Evolutionary conservation across 805 yeast species (phyloP).

Genomic region (Huiozyma sinensis): DNA sequence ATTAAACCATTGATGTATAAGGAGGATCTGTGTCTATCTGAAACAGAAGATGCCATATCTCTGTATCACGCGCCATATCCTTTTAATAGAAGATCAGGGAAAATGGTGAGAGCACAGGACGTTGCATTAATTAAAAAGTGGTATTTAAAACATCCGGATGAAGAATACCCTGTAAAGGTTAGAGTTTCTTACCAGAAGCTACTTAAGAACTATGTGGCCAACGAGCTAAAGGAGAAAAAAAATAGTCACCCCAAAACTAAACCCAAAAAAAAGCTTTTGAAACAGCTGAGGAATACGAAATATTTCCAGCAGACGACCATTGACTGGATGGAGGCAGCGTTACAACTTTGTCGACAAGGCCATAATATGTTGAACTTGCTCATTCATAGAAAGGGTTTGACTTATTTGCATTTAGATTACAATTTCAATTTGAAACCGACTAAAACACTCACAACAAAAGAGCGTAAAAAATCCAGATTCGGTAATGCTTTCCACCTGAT

Average conservation of each 20-base stretch:
- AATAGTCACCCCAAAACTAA: constrained; percentile 35
- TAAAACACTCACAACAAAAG: constrained; percentile 91
- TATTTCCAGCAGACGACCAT: constrained; percentile 84
- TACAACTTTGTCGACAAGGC: constrained; percentile 89
- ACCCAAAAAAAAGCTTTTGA: constrained; percentile 41
- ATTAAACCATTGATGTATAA: constrained; percentile 45
- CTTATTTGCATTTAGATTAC: constrained; percentile 88
- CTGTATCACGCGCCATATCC: constrained; percentile 82
- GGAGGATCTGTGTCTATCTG: constrained; percentile 36
- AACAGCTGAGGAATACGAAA: constrained; percentile 63
- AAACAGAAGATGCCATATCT: constrained; percentile 46
- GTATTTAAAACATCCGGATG: constrained; percentile 62
- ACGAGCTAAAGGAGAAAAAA: constrained; percentile 45
- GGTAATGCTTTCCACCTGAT: constrained; percentile 93
- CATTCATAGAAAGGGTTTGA: constrained; percentile 82
- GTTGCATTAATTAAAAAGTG: constrained; percentile 75
- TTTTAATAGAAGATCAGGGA: constrained; percentile 64
- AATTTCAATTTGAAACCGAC: constrained; percentile 95
- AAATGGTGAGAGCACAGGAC: constrained; percentile 75
- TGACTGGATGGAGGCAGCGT: constrained; percentile 98
- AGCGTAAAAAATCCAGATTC: constrained; percentile 87
- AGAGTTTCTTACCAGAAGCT: constrained; percentile 83
- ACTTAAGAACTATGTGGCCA: constrained; percentile 63
- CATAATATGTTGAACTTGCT: constrained; percentile 83
- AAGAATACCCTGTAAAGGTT: constrained; percentile 60